Percentiles rank a stretch among this genome's conserved stretches.
phyloP scores from a whole-genome alignment of 805 yeast genomes.

The Naumovozyma baii region DNA sequence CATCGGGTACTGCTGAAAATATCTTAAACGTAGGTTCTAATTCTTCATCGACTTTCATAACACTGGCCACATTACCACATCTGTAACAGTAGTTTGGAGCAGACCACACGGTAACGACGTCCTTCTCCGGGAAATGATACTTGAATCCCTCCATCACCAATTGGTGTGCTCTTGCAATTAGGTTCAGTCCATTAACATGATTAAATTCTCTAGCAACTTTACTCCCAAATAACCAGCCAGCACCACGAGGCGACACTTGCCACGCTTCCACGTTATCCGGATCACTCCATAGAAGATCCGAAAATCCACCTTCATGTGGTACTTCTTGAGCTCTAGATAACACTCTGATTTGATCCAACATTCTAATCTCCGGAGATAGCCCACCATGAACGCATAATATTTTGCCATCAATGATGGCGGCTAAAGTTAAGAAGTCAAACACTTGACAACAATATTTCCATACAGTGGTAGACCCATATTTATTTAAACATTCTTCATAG shows the following conservation, averaged over 20 bases:
- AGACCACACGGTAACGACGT: slow-evolving; percentile 96
- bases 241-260: slow-evolving; percentile 98
- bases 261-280: slow-evolving; percentile 97
- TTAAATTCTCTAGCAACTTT: slow-evolving; percentile 92
- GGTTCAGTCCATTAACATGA: slow-evolving; percentile 78
- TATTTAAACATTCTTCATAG: slow-evolving; percentile 88
- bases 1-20: slow-evolving; percentile 92
- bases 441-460: slow-evolving; percentile 97
- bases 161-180: slow-evolving; percentile 95
- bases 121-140: slow-evolving; percentile 91
- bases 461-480: slow-evolving; percentile 88
- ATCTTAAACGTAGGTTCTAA: slow-evolving; percentile 84
- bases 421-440: slow-evolving; percentile 84
- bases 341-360: slow-evolving; percentile 93
- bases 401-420: slow-evolving; percentile 92
- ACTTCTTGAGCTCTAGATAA: slow-evolving; percentile 94
- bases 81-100: slow-evolving; percentile 96
- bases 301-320: slow-evolving; percentile 98
- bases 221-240: slow-evolving; percentile 95
- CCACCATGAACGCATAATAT: slow-evolving; percentile 97
- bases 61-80: slow-evolving; percentile 97
- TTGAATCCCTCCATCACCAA: slow-evolving; percentile 97
- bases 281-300: slow-evolving; percentile 95
- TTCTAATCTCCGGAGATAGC: slow-evolving; percentile 89
- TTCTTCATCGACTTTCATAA: slow-evolving; percentile 87